Base-by-base conservation (phyloP, 2,329 filamentous ascomycete species). In the Didymella keratinophila region DNA sequence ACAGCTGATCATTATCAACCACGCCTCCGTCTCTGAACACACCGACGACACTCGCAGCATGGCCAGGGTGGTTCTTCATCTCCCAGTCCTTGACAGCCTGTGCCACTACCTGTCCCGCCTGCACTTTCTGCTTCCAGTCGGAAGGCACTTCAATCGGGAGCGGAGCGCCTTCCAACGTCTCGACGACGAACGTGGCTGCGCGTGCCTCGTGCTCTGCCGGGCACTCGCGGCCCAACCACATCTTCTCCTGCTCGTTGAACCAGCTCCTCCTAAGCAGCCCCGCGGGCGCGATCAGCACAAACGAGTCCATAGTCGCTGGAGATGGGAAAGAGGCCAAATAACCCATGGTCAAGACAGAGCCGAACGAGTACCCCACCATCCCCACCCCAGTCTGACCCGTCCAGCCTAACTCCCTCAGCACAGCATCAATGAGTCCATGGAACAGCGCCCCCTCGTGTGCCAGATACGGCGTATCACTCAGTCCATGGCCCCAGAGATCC, bases 401-500 rank as follows among this genome's bases (percentile, higher is more conserved):
- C 83, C 83, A 85, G 0, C 51, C 12, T 0, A 85, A 59, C 2
- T 75, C 65, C 1, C 66, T 68, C 4, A 85, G 62, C 0, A 85
- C 27, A 0, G 57, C 58, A 5, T 80, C 73, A 0, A 85, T 52
- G 3, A 82, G 65, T 0, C 16, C 16, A 44, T 82, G 78, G 55
- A 86, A 85, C 0, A 84, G 58, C 0, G 52, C 37, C 0, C 78
- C 61, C 0, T 71, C 72, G 51, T 85, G 82, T 0, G 82, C 64
- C 0, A 66, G 28, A 1, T 81, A 2, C 0, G 83, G 83, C 0
- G 82, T 84, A 6, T 81, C 79, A 27, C 73, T 79, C n/a, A 86
- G 68, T 0, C 83, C 83, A 49, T 86, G 84, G 28, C 83, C 83
- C 82, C 81, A 85, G 11, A 81, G 77, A 54, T 86, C 83, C 14